phyloP scores from a whole-genome alignment of 1,284 basidiomycete genomes.

The Phenoliferia sp. region DNA sequence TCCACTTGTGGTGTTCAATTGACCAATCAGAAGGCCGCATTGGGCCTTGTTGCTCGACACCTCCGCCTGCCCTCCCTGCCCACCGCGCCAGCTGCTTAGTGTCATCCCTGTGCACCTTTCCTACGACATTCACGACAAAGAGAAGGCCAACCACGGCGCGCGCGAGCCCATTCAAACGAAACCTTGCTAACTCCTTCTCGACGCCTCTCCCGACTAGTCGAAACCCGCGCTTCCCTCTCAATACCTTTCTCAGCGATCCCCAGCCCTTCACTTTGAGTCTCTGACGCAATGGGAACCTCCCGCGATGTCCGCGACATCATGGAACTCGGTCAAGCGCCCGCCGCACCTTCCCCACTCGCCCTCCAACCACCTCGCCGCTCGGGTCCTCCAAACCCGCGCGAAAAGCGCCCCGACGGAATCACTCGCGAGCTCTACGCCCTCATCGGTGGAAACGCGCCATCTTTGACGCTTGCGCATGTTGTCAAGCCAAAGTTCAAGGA shows the following conservation, averaged over 20 bases:
- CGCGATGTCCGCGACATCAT: conserved; percentile 35
- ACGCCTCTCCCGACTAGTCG: background rate
- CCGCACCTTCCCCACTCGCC: background rate
- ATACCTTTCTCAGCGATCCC: background rate
- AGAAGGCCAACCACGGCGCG: too few relatives aligned
- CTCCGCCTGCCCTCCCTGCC: too few relatives aligned
- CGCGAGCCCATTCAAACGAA: too few relatives aligned
- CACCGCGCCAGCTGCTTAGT: too few relatives aligned
- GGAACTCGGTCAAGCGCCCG: conserved; percentile 15
- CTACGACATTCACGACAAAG: too few relatives aligned
- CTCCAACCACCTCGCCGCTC: conserved; percentile 8
- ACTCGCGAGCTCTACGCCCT: conserved; percentile 87
- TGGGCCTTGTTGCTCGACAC: too few relatives aligned
- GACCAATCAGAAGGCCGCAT: too few relatives aligned
- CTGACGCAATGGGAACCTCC: background rate
- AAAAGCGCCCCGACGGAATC: conserved; percentile 68
- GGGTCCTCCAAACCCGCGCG: conserved; percentile 16
- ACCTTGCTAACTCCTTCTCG: too few relatives aligned
- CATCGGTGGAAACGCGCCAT: conserved; percentile 68
- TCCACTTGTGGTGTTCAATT: too few relatives aligned
- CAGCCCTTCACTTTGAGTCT: background rate
- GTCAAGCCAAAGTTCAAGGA: conserved; percentile 77
- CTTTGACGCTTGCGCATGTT: conserved; percentile 45
- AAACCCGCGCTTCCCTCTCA: too few relatives aligned
- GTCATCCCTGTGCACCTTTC: too few relatives aligned